phyloP scores from a whole-genome alignment of 2,329 filamentous ascomycete genomes.

The Magnaporthiopsis rhizophila region DNA sequence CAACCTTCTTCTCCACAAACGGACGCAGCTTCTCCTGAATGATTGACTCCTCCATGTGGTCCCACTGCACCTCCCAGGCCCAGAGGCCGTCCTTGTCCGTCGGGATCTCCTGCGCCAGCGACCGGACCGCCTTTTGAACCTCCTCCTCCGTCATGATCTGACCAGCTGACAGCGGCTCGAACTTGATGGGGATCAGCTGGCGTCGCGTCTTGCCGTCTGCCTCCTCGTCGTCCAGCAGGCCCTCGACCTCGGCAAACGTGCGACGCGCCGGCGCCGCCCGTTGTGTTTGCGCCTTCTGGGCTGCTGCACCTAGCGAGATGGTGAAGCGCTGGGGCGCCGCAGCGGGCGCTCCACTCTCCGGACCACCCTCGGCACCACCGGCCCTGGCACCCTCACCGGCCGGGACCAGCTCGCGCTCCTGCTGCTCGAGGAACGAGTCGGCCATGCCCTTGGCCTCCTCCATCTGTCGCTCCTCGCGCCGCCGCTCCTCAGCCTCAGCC shows the following conservation, averaged over 20 bases:
- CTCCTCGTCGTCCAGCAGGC: slow-evolving; percentile 90
- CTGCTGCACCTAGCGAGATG: slow-evolving; percentile 81
- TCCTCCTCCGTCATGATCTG: slow-evolving; percentile 72
- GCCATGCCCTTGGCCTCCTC: slow-evolving; percentile 79
- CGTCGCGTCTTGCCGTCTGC: slow-evolving; percentile 62
- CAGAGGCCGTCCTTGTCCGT: slow-evolving; percentile 79
- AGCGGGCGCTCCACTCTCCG: neutral
- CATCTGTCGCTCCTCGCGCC: slow-evolving; percentile 60
- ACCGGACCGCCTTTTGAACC: slow-evolving; percentile 68
- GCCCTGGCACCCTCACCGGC: slow-evolving; percentile 7
- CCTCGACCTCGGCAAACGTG: slow-evolving; percentile 89
- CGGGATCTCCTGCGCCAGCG: slow-evolving; percentile 84
- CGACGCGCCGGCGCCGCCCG: slow-evolving; percentile 54
- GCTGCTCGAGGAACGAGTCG: slow-evolving; percentile 81
- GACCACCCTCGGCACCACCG: slow-evolving; percentile 24
- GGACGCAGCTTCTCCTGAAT: slow-evolving; percentile 82
- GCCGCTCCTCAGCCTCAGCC: slow-evolving; percentile 67
- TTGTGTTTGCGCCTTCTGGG: slow-evolving; percentile 60
- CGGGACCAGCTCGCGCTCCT: slow-evolving; percentile 61
- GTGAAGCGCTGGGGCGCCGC: slow-evolving; percentile 75
- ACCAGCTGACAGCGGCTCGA: slow-evolving; percentile 57
- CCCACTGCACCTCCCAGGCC: slow-evolving; percentile 91
- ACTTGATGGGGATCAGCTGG: slow-evolving; percentile 74
- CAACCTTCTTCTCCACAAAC: slow-evolving; percentile 96
- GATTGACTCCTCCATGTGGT: slow-evolving; percentile 73